Conservation (phyloP, 1,284 basidiomycete species). For the Ustilago curta region DNA sequence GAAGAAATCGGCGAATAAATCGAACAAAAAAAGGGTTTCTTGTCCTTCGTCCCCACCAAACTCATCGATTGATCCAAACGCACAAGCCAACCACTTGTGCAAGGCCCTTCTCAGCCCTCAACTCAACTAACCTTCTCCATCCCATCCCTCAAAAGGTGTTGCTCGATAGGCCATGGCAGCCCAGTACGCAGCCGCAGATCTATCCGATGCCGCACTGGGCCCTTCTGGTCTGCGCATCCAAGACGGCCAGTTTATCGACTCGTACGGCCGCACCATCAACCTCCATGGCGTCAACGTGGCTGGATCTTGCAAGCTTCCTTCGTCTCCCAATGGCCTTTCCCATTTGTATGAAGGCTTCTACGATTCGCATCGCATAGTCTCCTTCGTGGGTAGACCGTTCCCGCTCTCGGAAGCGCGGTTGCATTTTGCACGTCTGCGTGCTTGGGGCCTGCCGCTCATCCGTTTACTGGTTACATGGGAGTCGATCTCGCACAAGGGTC, state of each 20-base stretch:
- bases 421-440: conserved; percentile 65
- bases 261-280: conserved; percentile 63
- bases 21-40: neutral
- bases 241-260: conserved; percentile 64
- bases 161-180: conserved; percentile 13
- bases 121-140: neutral
- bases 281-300: conserved; percentile 70
- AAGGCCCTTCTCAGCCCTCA: neutral
- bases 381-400: conserved; percentile 70
- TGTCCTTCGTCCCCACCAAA: neutral
- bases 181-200: conserved; percentile 49
- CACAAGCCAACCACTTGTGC: conserved; percentile 3
- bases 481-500: conserved; percentile 85
- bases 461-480: conserved; percentile 92
- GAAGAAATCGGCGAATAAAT: conserved; percentile 15
- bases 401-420: conserved; percentile 64
- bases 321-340: conserved; percentile 46
- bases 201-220: conserved; percentile 51
- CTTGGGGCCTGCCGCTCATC: conserved; percentile 70
- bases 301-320: conserved; percentile 68
- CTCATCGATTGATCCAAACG: neutral
- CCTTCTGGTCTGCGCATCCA: conserved; percentile 27
- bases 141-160: neutral
- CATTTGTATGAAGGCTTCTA: conserved; percentile 53
- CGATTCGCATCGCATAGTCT: conserved; percentile 65